Base-by-base conservation (phyloP, 2,329 filamentous ascomycete species). In the Penicillium thymicola region DNA sequence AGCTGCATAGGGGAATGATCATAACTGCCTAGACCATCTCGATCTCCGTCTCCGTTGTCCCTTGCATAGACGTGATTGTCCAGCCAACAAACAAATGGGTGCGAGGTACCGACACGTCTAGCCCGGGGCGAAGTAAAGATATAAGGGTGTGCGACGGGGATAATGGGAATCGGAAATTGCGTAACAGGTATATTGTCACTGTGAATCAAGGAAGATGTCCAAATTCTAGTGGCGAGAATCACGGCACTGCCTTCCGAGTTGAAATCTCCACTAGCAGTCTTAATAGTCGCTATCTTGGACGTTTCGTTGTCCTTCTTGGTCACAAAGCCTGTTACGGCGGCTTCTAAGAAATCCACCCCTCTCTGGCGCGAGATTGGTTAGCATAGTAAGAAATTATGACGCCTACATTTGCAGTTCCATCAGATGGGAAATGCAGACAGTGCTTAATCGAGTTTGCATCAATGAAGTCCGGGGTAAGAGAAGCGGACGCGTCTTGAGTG, bases 81-180 rank as follows among this genome's bases (percentile, higher is more conserved):
- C 10, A 71, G 69, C 68, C 70, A 74, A 47, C 72, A 63, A n/a
- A 74, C 64, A 45, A 70, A 75, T 18, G 71, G 71, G 11, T 61
- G 59, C 10, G 59, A n/a, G 4, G 13, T 37, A 38, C 59, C 59
- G 9, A 55, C 54, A n/a, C 63, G 63, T 8, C 41, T 64, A 21
- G 59, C 32, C 36, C 62, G 64, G 3, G 53, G 43, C 14, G 59
- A 55, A 5, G 68, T 68, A 38, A 70, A 72, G 38, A 70, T 70
- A 54, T 73, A 75, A n/a, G 70, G 72, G 55, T 75, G 71, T 13
- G 65, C 68, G 11, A 74, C 70, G 1, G 72, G 72, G 5, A 73
- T 63, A 10, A 72, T 64, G 0, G 72, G 70, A 10, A 73, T 62
- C 2, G 65, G 69, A 2, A 71, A 44, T 18, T 66, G 42, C 6